Conservation (phyloP, 2,329 filamentous ascomycete genomes). For the Tolypocladium guangdongense region DNA sequence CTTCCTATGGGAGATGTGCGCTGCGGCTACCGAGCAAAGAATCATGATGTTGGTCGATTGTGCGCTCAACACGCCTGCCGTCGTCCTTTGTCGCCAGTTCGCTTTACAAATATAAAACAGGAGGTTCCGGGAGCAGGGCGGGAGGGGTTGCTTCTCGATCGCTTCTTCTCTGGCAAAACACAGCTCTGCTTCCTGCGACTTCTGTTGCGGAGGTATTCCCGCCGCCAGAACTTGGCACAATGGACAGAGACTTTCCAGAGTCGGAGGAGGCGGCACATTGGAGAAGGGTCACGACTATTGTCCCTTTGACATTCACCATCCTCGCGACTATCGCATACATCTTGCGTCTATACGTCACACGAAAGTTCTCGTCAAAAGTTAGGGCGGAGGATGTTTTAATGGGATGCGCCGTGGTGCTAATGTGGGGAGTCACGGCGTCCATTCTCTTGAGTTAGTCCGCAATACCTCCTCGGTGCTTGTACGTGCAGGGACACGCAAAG, state of each 20-base stretch:
- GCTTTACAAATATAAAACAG: neutral
- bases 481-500: neutral
- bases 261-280: slow-evolving; percentile 1
- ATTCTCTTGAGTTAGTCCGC: slow-evolving; percentile 4
- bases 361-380: neutral
- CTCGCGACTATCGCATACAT: slow-evolving; percentile 2
- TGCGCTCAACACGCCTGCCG: neutral
- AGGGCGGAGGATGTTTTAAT: slow-evolving; percentile 5
- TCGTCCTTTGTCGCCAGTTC: neutral
- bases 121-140: neutral
- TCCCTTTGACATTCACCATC: slow-evolving; percentile 2
- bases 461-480: neutral
- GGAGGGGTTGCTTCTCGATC: neutral
- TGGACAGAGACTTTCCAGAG: neutral
- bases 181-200: neutral
- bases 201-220: neutral
- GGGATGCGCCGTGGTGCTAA: slow-evolving; percentile 5
- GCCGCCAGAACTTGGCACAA: neutral
- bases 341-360: slow-evolving; percentile 3
- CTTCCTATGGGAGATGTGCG: neutral
- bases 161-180: neutral
- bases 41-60: neutral
- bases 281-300: slow-evolving; percentile 1
- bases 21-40: neutral
- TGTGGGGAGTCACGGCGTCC: slow-evolving; percentile 6